phyloP scores from a whole-genome alignment of 129 eudicot species.

The Logfia minima region DNA sequence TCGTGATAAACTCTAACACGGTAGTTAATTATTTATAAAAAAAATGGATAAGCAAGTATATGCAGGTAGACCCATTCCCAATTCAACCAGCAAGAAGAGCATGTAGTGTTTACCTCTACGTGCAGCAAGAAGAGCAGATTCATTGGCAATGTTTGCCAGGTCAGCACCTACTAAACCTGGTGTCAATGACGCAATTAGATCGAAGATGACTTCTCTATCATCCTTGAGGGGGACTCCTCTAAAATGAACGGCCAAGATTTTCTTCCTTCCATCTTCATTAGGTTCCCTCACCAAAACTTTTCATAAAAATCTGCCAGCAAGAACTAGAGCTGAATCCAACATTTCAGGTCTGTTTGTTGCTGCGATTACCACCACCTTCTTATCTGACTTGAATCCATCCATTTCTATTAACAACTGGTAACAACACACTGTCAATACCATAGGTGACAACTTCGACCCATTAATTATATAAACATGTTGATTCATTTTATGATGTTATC shows the following conservation, averaged over 20 bases:
- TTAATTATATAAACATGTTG: background rate
- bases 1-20: background rate
- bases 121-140: slow-evolving; percentile 57
- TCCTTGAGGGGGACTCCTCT: slow-evolving; percentile 44
- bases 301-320: slow-evolving; percentile 57
- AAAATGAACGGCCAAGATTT: slow-evolving; percentile 49
- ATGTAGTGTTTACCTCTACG: slow-evolving; percentile 41
- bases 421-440: background rate
- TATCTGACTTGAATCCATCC: slow-evolving; percentile 56
- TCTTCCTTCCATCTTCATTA: slow-evolving; percentile 52
- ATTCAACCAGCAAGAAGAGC: background rate
- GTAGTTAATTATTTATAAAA: background rate
- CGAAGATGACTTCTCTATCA: slow-evolving; percentile 33
- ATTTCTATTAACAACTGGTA: slow-evolving; percentile 54
- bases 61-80: background rate
- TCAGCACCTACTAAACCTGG: slow-evolving; percentile 59
- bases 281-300: slow-evolving; percentile 51
- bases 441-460: background rate
- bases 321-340: slow-evolving; percentile 48
- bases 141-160: slow-evolving; percentile 54
- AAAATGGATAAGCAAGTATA: background rate
- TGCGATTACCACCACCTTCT: slow-evolving; percentile 49
- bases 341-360: slow-evolving; percentile 61
- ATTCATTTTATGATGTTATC: background rate
- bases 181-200: slow-evolving; percentile 45